Evolutionary conservation across 305 asterid genomes (phyloP).

Genomic region (Fraxinus nigra): DNA sequence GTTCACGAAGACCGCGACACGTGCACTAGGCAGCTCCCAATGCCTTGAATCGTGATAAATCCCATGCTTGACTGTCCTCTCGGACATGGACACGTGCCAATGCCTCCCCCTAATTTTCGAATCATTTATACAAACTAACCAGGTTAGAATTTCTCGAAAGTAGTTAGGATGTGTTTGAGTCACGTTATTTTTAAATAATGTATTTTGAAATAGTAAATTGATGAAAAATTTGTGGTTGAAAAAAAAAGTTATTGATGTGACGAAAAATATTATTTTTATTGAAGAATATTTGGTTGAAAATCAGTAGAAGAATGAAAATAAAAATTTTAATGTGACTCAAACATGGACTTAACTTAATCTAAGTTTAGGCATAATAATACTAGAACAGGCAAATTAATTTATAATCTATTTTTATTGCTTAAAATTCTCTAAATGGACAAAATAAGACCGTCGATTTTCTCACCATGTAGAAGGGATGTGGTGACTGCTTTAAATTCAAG

Average conservation of each 20-base stretch:
- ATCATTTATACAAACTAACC: background rate
- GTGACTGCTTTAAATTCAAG: too few species aligned
- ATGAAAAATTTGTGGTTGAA: too few species aligned
- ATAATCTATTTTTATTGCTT: background rate
- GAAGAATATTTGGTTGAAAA: too few species aligned
- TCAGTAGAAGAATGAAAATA: too few species aligned
- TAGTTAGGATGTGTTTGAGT: background rate
- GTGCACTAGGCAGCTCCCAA: conserved; percentile 43
- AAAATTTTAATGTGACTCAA: too few species aligned
- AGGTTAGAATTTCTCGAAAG: background rate
- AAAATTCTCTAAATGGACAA: too few species aligned
- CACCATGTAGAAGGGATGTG: too few species aligned
- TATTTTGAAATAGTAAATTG: too few species aligned
- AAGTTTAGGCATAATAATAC: background rate
- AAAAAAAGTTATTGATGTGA: too few species aligned
- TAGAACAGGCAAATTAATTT: background rate
- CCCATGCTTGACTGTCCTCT: conserved; percentile 25
- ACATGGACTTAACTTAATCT: background rate
- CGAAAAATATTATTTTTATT: too few species aligned
- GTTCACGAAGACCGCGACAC: conserved; percentile 41
- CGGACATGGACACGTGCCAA: conserved; percentile 46
- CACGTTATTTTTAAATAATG: too few species aligned
- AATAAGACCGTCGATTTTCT: too few species aligned
- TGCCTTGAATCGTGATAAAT: conserved; percentile 28
- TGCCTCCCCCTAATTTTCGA: background rate